Conservation (phyloP, 108 stramenopile genomes). For the Skeletonema potamos region DNA sequence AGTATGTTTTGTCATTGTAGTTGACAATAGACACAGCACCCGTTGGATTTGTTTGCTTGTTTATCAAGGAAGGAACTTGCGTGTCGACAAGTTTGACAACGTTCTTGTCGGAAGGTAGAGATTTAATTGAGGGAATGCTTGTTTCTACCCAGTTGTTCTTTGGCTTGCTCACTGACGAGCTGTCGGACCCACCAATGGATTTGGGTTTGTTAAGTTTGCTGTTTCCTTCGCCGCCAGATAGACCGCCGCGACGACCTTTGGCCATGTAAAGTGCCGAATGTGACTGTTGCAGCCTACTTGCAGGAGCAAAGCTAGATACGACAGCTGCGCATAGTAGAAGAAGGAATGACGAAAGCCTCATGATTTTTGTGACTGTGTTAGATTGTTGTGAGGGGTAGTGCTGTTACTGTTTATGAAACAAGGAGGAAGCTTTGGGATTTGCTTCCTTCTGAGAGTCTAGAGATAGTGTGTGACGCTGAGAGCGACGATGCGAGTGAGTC, state of each 20-base stretch:
- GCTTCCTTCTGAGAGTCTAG: too few species aligned
- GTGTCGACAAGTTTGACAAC: slow-evolving; percentile 64
- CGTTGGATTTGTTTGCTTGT: slow-evolving; percentile 68
- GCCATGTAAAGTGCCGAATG: background rate
- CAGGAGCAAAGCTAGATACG: background rate
- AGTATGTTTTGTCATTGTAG: slow-evolving; percentile 58
- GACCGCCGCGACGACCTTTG: slow-evolving; percentile 11
- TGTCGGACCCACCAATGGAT: background rate
- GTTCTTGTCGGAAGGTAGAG: slow-evolving; percentile 60
- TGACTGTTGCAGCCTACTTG: background rate
- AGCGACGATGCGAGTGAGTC: too few species aligned
- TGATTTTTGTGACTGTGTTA: background rate
- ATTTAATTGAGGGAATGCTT: slow-evolving; percentile 40
- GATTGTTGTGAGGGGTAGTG: background rate
- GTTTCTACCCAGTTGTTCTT: slow-evolving; percentile 38
- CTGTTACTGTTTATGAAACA: background rate
- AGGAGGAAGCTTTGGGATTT: too few species aligned
- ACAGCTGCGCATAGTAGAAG: background rate
- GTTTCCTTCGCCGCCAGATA: background rate
- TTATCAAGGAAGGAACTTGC: slow-evolving; percentile 45
- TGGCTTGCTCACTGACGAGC: slow-evolving; percentile 9
- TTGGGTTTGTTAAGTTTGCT: slow-evolving; percentile 1
- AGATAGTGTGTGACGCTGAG: too few species aligned
- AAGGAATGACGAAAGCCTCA: background rate
- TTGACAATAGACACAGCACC: slow-evolving; percentile 78